phyloP scores from a whole-genome alignment of 164 flowering plant species.

The Dillenia suffruticosa region DNA sequence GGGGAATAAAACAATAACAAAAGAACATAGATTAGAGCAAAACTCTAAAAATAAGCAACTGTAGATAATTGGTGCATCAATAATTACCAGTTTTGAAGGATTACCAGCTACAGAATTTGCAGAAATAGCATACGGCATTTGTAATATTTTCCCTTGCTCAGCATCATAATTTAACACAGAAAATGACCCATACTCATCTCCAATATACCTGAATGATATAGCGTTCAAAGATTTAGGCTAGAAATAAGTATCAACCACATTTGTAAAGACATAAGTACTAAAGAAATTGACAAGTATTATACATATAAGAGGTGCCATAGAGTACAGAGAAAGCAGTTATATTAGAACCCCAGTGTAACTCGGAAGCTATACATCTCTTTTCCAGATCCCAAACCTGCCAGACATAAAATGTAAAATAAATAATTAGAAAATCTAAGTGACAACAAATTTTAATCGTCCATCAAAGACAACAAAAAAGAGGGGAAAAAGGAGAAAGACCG shows the following conservation, averaged over 20 bases:
- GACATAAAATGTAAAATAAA: neutral
- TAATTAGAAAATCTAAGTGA: too few species aligned
- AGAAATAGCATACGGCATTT: conserved; percentile 58
- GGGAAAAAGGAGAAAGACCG: too few species aligned
- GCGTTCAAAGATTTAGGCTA: neutral
- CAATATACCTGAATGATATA: conserved; percentile 52
- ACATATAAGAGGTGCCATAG: conserved; percentile 70
- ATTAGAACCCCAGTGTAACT: conserved; percentile 71
- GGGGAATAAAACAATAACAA: too few species aligned
- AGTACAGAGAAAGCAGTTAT: conserved; percentile 81
- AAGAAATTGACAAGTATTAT: conserved; percentile 13
- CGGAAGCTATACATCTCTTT: conserved; percentile 40
- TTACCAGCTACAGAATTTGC: conserved; percentile 49
- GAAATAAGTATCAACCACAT: too few species aligned
- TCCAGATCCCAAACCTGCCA: conserved; percentile 86
- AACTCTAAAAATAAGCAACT: too few species aligned
- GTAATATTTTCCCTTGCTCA: conserved; percentile 48
- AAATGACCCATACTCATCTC: conserved; percentile 71
- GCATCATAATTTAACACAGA: conserved; percentile 62
- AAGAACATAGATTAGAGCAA: too few species aligned
- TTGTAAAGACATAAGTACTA: too few species aligned
- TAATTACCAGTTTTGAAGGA: neutral
- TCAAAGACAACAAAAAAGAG: too few species aligned
- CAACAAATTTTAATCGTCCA: too few species aligned
- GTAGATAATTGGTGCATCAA: too few species aligned